Evolutionary conservation across 192 early-diverging fungal genomes (phyloP).

Genomic region (Coemansia javaensis): DNA sequence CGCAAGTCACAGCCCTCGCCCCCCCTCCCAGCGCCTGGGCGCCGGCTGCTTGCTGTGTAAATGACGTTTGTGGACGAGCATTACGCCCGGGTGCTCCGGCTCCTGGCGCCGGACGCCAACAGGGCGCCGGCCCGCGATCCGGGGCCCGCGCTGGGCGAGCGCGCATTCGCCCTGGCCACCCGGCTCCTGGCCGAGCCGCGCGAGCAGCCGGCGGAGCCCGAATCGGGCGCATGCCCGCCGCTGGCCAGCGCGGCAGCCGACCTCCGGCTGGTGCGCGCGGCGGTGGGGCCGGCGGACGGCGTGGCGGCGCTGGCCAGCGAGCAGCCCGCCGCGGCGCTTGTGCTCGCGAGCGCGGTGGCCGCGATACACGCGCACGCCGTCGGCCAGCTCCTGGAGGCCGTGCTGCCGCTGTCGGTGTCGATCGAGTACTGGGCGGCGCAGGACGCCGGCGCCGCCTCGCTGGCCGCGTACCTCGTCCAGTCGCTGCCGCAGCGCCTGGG

Average conservation of each 20-base stretch:
- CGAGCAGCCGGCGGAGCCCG: not conserved
- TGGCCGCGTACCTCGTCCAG: conserved; percentile 26
- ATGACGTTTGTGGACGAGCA: conserved; percentile 51
- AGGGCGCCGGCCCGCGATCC: not conserved
- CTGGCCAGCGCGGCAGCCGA: conserved; percentile 12
- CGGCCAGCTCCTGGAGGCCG: conserved; percentile 54
- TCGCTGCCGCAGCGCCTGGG: conserved; percentile 31
- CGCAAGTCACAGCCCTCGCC: not conserved
- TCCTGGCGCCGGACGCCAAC: conserved; percentile 9
- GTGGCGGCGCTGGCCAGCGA: not conserved
- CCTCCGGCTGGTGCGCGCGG: conserved; percentile 10
- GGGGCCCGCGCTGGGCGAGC: conserved; percentile 8
- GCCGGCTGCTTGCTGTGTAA: not conserved
- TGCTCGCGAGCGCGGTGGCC: conserved; percentile 24
- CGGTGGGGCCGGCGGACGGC: not conserved
- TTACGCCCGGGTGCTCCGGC: conserved; percentile 26
- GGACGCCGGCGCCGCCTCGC: conserved; percentile 37
- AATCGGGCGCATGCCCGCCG: conserved; percentile 3
- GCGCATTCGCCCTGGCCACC: conserved; percentile 31
- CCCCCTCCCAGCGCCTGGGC: not conserved
- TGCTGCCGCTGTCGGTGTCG: conserved; percentile 57
- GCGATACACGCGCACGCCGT: conserved; percentile 58
- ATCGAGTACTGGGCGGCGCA: conserved; percentile 65
- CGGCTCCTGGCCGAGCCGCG: conserved; percentile 8
- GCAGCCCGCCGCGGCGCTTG: conserved; percentile 1